phyloP scores from a whole-genome alignment of 2,329 filamentous ascomycete species.

The Penicillium sp. region DNA sequence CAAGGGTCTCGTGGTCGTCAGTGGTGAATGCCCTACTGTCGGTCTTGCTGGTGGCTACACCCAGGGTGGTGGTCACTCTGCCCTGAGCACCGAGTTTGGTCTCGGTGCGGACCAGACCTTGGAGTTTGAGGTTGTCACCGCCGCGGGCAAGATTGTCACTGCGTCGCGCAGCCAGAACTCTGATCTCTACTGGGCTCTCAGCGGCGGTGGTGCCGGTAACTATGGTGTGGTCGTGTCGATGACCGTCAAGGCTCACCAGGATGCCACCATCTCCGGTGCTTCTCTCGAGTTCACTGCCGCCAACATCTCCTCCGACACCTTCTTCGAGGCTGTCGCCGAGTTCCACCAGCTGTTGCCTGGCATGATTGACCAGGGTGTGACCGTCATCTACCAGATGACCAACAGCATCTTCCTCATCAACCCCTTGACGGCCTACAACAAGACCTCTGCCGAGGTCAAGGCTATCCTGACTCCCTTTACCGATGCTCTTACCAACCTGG shows the following conservation, averaged over 20 bases:
- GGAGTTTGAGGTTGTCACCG: conserved; percentile 47
- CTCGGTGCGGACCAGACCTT: conserved; percentile 61
- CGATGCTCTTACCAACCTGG: conserved; percentile 43
- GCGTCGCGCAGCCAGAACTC: conserved; percentile 22
- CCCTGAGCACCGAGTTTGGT: conserved; percentile 58
- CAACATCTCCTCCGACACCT: conserved; percentile 48
- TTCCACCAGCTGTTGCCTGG: conserved; percentile 55
- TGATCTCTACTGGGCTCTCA: conserved; percentile 32
- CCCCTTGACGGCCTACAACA: conserved; percentile 54
- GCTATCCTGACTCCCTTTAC: conserved; percentile 52
- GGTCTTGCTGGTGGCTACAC: conserved; percentile 64
- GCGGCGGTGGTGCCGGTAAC: conserved; percentile 54
- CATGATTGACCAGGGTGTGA: conserved; percentile 56
- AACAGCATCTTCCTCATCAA: conserved; percentile 53
- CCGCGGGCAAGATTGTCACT: conserved; percentile 29
- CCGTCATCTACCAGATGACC: conserved; percentile 56
- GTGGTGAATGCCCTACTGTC: conserved; percentile 60
- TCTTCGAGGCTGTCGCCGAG: conserved; percentile 56
- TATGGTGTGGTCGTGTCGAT: conserved; percentile 62
- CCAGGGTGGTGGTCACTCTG: conserved; percentile 64
- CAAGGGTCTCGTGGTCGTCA: conserved; percentile 56
- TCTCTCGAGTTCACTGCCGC: conserved; percentile 47
- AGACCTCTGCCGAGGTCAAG: conserved; percentile 50
- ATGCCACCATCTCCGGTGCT: conserved; percentile 50
- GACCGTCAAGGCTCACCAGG: conserved; percentile 57